Evolutionary conservation across 2,329 filamentous ascomycete genomes (phyloP).

Genomic region (Colletotrichum sp.): DNA sequence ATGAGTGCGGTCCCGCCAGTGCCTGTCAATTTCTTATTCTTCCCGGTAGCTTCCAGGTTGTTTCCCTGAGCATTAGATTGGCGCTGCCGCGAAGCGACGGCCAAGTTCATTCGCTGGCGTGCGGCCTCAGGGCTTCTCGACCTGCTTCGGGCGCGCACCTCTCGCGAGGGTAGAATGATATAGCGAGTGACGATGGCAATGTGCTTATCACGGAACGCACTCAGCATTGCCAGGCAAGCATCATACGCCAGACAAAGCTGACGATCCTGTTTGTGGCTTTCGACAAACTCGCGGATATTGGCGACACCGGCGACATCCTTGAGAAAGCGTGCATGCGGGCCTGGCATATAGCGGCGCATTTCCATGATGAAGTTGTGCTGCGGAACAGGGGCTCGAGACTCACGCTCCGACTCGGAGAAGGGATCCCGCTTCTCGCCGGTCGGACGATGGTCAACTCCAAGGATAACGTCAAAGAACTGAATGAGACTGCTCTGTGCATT

Average conservation of each 20-base stretch:
- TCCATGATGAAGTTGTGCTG: conserved; percentile 92
- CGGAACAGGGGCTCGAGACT: conserved; percentile 41
- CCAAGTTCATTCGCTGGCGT: conserved; percentile 63
- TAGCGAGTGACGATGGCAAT: conserved; percentile 96
- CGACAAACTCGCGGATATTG: conserved; percentile 87
- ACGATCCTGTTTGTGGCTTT: conserved; percentile 62
- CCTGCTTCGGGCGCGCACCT: conserved; percentile 69
- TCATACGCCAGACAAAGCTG: conserved; percentile 84
- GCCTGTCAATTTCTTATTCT: conserved; percentile 73
- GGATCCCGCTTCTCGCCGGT: conserved; percentile 73
- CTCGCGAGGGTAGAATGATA: conserved; percentile 87
- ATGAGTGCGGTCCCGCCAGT: conserved; percentile 95
- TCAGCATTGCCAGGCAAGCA: conserved; percentile 77
- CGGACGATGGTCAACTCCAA: conserved; percentile 88
- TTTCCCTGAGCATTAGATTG: conserved; percentile 21
- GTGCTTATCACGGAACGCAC: conserved; percentile 84
- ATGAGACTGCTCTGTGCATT: conserved; percentile 97
- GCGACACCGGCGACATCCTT: conserved; percentile 79
- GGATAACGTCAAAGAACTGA: conserved; percentile 93
- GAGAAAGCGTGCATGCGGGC: conserved; percentile 87
- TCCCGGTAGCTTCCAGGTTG: conserved; percentile 28
- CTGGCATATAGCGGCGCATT: conserved; percentile 98
- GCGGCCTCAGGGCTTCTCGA: conserved; percentile 62
- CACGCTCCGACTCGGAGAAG: conserved; percentile 50
- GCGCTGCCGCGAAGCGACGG: conserved; percentile 57